Evolutionary conservation across 495 filamentous ascomycete genomes (phyloP).

Genomic region (Penicillium coffeae): DNA sequence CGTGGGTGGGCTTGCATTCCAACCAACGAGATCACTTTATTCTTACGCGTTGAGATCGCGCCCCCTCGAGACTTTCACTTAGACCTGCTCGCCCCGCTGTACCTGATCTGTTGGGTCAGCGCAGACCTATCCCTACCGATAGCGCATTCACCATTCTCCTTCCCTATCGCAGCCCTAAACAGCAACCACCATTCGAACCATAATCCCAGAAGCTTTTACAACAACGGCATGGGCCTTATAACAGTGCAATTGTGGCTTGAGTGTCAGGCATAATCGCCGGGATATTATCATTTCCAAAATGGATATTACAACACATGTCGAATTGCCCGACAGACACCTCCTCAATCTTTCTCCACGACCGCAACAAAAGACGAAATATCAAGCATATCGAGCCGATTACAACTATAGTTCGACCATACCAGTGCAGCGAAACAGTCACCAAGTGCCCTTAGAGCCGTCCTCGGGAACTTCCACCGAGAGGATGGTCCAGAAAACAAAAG

Average conservation of each 20-base stretch:
- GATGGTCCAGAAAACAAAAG: slow-evolving; percentile 18
- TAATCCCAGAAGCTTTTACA: neutral
- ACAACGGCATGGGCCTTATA: slow-evolving; percentile 23
- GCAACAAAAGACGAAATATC: slow-evolving; percentile 13
- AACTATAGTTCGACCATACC: slow-evolving; percentile 7
- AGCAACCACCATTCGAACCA: neutral
- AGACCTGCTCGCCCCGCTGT: slow-evolving; percentile 8
- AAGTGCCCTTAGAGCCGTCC: slow-evolving; percentile 2
- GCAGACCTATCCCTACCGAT: neutral
- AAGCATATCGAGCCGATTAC: slow-evolving; percentile 24
- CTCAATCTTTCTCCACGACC: slow-evolving; percentile 32
- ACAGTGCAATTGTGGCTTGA: slow-evolving; percentile 14
- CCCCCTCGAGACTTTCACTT: neutral
- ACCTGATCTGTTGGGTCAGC: slow-evolving; percentile 4
- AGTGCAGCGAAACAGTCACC: slow-evolving; percentile 2
- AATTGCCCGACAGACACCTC: slow-evolving; percentile 33
- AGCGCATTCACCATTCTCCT: neutral
- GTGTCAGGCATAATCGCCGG: slow-evolving; percentile 9
- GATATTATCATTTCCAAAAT: slow-evolving; percentile 8
- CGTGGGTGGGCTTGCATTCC: slow-evolving; percentile 31
- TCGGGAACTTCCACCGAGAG: slow-evolving; percentile 5
- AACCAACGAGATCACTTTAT: slow-evolving; percentile 21
- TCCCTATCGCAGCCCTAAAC: slow-evolving; percentile 5
- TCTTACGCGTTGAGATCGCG: slow-evolving; percentile 24
- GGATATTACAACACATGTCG: slow-evolving; percentile 25